phyloP scores from a whole-genome alignment of 1,139 yeast genomes.

The Eremothecium coryli region DNA sequence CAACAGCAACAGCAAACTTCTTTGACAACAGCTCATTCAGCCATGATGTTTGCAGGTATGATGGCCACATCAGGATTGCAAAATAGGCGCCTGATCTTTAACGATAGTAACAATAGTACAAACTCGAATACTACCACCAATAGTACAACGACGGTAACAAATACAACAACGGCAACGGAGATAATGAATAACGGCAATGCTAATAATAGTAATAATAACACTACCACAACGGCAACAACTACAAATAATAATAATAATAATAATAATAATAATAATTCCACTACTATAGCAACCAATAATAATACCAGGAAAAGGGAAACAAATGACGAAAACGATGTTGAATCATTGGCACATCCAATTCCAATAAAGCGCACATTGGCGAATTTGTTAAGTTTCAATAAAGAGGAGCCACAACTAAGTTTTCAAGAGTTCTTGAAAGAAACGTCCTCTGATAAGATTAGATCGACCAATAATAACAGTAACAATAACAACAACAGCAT shows the following conservation, averaged over 20 bases:
- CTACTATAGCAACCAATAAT: not conserved
- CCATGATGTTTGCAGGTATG: constrained; percentile 4
- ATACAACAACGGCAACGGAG: not conserved
- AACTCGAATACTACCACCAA: not conserved
- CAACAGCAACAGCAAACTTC: constrained; percentile 2
- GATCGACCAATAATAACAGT: constrained; percentile 1
- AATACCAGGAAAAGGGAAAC: constrained; percentile 1
- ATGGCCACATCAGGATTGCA: constrained; percentile 4
- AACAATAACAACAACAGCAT: constrained; percentile 2
- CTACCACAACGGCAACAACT: not conserved
- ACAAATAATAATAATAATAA: not conserved
- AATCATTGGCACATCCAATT: constrained; percentile 4
- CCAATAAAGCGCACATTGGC: constrained; percentile 5
- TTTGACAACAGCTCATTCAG: constrained; percentile 3
- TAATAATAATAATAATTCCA: not conserved
- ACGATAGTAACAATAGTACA: constrained; percentile 2
- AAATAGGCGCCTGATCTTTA: constrained; percentile 4
- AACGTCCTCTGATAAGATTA: constrained; percentile 4
- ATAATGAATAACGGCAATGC: not conserved
- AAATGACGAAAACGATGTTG: constrained; percentile 3
- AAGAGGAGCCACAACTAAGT: constrained; percentile 5
- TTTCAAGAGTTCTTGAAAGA: constrained; percentile 8
- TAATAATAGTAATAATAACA: not conserved
- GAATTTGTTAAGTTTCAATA: constrained; percentile 4
- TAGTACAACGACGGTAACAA: not conserved